Evolutionary conservation across 2,329 filamentous ascomycete species (phyloP).

Genomic region (Ophiostoma himal-ulmi): DNA sequence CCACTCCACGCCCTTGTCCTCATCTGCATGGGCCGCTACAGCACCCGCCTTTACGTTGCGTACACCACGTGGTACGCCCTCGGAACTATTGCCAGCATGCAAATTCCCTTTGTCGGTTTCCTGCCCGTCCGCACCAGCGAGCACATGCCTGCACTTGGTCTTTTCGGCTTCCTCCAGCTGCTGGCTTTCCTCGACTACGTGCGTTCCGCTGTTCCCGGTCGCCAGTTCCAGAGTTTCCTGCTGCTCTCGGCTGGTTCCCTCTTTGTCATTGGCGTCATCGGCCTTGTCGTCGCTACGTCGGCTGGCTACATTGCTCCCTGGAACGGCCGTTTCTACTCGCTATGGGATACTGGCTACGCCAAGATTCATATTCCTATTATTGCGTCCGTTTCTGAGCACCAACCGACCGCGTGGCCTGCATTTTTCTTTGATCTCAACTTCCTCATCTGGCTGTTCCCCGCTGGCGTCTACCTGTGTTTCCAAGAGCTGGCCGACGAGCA

Average conservation of each 20-base stretch:
- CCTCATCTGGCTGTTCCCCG: slow-evolving; percentile 79
- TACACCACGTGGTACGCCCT: slow-evolving; percentile 98
- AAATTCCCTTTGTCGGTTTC: slow-evolving; percentile 98
- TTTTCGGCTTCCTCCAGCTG: slow-evolving; percentile 92
- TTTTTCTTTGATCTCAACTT: slow-evolving; percentile 99
- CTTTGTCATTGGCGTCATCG: slow-evolving; percentile 71
- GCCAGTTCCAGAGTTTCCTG: slow-evolving; percentile 90
- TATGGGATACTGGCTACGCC: slow-evolving; percentile 97
- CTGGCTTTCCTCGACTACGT: slow-evolving; percentile 90
- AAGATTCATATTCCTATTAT: slow-evolving; percentile 99
- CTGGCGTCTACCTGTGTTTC: slow-evolving; percentile 98
- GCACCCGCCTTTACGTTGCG: slow-evolving; percentile 85
- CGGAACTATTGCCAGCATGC: slow-evolving; percentile 95
- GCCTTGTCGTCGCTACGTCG: slow-evolving; percentile 72
- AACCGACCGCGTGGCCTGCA: slow-evolving; percentile 96
- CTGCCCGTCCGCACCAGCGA: slow-evolving; percentile 93
- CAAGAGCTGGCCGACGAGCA: slow-evolving; percentile 89
- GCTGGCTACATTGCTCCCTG: slow-evolving; percentile 92
- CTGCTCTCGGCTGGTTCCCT: slow-evolving; percentile 67
- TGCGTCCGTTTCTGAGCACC: slow-evolving; percentile 98
- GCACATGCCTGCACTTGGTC: slow-evolving; percentile 93
- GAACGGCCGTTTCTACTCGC: slow-evolving; percentile 97
- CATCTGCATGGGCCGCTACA: slow-evolving; percentile 95
- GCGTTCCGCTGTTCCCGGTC: slow-evolving; percentile 77
- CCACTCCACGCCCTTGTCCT: slow-evolving; percentile 91